Percentiles rank a stretch among this genome's conserved stretches.
These are phyloP conservation scores for Penicillium sp. DNA, from an alignment of 2,329 filamentous ascomycete genomes.

Conservation along the genomic window DNA sequence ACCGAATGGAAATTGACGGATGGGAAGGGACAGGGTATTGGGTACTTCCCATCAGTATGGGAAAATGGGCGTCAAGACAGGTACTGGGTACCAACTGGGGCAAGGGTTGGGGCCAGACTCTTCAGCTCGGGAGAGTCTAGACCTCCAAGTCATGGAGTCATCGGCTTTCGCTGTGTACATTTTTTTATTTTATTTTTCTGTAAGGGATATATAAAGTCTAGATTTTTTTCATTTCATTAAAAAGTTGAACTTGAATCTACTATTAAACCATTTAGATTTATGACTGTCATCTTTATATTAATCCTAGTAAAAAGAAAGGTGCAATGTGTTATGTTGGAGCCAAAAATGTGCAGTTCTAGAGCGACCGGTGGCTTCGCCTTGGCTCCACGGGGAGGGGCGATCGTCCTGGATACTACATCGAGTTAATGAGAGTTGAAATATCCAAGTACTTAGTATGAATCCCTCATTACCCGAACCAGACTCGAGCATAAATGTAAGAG, in stretches of 20 bases:
- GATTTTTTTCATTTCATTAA: neutral
- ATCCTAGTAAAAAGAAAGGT: neutral
- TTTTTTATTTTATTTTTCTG: neutral
- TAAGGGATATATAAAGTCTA: conserved; percentile 1
- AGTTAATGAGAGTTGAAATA: conserved; percentile 17
- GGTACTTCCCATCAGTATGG: conserved; percentile 20
- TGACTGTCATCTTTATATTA: neutral
- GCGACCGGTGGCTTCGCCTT: conserved; percentile 10
- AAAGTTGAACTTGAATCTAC: no score
- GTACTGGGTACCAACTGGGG: conserved; percentile 18
- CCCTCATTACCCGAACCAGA: conserved; percentile 11
- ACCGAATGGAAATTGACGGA: conserved; percentile 15
- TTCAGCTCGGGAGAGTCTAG: conserved; percentile 21
- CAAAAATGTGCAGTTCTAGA: conserved; percentile 9
- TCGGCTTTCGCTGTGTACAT: conserved; percentile 11
- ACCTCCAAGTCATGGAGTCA: conserved; percentile 28
- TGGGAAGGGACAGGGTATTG: conserved; percentile 14
- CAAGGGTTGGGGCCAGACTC: conserved; percentile 19
- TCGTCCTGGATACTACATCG: conserved; percentile 23
- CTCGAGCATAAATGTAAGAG: neutral
- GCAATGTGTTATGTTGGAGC: neutral
- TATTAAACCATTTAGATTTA: neutral
- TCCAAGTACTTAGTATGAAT: neutral
- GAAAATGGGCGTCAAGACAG: neutral
- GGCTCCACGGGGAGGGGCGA: conserved; percentile 17